Evolutionary conservation across 305 asterid species (phyloP).

Genomic region (Fraxinus dipetala): DNA sequence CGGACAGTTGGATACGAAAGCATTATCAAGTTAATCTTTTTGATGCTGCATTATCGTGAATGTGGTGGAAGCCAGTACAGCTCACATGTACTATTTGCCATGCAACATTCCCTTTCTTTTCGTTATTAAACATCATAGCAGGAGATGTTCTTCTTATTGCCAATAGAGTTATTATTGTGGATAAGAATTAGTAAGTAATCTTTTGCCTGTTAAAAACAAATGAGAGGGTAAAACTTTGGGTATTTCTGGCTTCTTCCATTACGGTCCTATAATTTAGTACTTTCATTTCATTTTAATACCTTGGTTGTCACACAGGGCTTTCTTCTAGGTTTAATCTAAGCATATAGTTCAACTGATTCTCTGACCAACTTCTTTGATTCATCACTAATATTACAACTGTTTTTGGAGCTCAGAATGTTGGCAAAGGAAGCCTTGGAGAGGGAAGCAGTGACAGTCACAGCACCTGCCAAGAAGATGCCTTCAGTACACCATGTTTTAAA

Average conservation of each 20-base stretch:
- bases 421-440: conserved; percentile 36
- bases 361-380: conserved; percentile 8
- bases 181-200: not conserved
- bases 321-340: conserved; percentile 9
- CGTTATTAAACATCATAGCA: not conserved
- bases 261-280: not conserved
- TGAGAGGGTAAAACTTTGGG: not conserved
- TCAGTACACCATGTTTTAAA: conserved; percentile 74
- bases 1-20: not conserved
- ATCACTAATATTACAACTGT: conserved; percentile 4
- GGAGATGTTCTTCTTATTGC: not conserved
- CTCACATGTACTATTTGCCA: not conserved
- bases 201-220: not conserved
- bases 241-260: not conserved
- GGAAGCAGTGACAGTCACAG: conserved; percentile 43
- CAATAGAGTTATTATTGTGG: not conserved
- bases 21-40: conserved; percentile 6
- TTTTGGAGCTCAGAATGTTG: conserved; percentile 41
- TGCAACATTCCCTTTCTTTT: not conserved
- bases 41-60: not conserved
- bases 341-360: conserved; percentile 19
- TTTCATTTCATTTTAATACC: conserved; percentile 4
- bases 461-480: conserved; percentile 55
- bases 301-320: not conserved
- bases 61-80: conserved; percentile 2